Evolutionary conservation across 192 early-diverging fungal species (phyloP).

Genomic region (Geranomyces michiganensis): DNA sequence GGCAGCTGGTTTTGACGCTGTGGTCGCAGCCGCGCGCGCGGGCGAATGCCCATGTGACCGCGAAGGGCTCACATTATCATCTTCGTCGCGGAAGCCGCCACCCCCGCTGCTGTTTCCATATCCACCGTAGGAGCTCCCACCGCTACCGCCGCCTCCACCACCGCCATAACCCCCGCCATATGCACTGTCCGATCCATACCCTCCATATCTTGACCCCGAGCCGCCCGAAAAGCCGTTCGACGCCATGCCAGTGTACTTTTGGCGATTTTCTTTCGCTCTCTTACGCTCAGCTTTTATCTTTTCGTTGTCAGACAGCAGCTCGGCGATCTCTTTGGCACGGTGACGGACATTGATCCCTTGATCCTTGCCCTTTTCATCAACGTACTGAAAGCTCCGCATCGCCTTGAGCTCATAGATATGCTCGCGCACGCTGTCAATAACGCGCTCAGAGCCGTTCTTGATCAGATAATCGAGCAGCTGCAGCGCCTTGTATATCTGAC

Average conservation of each 20-base stretch:
- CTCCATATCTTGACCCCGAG: slow-evolving; percentile 53
- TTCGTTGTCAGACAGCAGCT: slow-evolving; percentile 77
- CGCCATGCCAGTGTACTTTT: slow-evolving; percentile 84
- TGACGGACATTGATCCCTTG: slow-evolving; percentile 93
- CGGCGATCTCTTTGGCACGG: slow-evolving; percentile 87
- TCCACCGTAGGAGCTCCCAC: slow-evolving; percentile 45
- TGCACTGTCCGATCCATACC: slow-evolving; percentile 54
- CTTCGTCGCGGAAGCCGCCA: slow-evolving; percentile 40
- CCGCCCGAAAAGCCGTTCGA: slow-evolving; percentile 31
- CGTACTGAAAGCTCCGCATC: slow-evolving; percentile 82
- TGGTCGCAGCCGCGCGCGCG: background rate
- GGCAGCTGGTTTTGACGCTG: too few relatives aligned
- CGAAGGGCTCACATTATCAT: slow-evolving; percentile 29
- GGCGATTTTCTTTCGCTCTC: slow-evolving; percentile 85
- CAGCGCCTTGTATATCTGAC: slow-evolving; percentile 96
- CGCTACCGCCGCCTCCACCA: slow-evolving; percentile 18
- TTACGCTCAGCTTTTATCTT: slow-evolving; percentile 82
- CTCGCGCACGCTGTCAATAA: slow-evolving; percentile 83
- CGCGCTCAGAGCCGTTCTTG: slow-evolving; percentile 92
- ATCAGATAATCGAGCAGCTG: slow-evolving; percentile 92
- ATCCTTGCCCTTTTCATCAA: slow-evolving; percentile 94
- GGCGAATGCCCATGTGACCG: too few relatives aligned
- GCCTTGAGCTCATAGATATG: slow-evolving; percentile 90
- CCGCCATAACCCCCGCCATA: slow-evolving; percentile 2
- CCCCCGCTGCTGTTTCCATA: slow-evolving; percentile 1